phyloP scores from a whole-genome alignment of 176 grass and related monocot species.

The Phoenix roebelenii region DNA sequence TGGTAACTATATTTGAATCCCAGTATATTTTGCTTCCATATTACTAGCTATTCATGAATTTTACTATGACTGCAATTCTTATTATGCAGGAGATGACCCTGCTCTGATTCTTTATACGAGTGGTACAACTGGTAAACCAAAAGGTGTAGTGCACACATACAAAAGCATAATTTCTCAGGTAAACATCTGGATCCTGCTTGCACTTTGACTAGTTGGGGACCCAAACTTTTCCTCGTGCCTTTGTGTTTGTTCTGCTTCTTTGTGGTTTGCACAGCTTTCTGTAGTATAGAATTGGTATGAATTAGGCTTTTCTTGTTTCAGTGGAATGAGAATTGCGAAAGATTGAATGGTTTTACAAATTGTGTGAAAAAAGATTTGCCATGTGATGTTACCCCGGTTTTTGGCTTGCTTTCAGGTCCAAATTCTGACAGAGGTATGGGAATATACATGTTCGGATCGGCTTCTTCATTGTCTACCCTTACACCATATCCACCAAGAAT shows the following conservation, averaged over 20 bases:
- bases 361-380: background rate
- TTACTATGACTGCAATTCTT: background rate
- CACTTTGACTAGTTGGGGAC: too few relatives aligned
- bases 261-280: background rate
- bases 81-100: conserved; percentile 68
- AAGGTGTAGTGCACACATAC: conserved; percentile 90
- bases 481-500: conserved; percentile 71
- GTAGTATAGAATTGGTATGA: too few relatives aligned
- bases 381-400: background rate
- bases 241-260: background rate
- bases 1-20: too few relatives aligned
- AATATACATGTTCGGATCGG: conserved; percentile 61
- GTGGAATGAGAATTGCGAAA: background rate
- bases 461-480: conserved; percentile 87
- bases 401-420: conserved; percentile 57
- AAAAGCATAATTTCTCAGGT: conserved; percentile 80
- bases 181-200: conserved; percentile 4
- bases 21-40: too few relatives aligned
- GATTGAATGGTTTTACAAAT: background rate
- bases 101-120: conserved; percentile 97
- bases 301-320: background rate
- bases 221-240: background rate
- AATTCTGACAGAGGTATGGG: conserved; percentile 85
- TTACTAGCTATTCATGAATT: too few relatives aligned
- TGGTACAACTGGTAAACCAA: conserved; percentile 95